These are phyloP conservation scores for Ulota crispa DNA, from an alignment of 225 moss, liverwort and hornwort genomes.

Conservation along the genomic window DNA sequence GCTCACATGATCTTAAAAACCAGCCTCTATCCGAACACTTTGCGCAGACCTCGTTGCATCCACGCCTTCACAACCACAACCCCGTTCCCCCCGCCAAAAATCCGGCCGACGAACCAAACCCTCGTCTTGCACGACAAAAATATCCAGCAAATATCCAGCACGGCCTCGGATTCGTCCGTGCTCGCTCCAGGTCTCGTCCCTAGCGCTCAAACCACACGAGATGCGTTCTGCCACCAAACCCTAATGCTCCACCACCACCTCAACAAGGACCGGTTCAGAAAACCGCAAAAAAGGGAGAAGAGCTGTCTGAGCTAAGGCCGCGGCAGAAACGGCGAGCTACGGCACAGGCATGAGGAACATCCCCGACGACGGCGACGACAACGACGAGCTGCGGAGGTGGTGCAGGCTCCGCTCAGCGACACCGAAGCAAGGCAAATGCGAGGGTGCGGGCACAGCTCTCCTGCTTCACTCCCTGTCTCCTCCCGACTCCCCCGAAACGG, in stretches of 20 bases:
- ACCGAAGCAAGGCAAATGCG: constrained; percentile 10
- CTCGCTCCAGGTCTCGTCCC: background rate
- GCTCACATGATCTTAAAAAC: constrained; percentile 38
- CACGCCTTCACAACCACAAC: constrained; percentile 25
- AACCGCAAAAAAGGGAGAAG: background rate
- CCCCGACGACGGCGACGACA: background rate
- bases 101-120: background rate
- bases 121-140: background rate
- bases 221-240: constrained; percentile 22
- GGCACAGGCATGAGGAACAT: constrained; percentile 5
- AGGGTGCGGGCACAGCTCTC: background rate
- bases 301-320: background rate
- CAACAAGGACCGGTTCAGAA: background rate
- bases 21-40: constrained; percentile 35
- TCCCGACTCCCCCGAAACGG: background rate
- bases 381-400: background rate
- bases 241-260: constrained; percentile 19
- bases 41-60: constrained; percentile 20
- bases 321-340: background rate
- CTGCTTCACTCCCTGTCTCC: constrained; percentile 12
- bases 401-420: constrained; percentile 8
- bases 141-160: no score
- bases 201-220: background rate
- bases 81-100: background rate
- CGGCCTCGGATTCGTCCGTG: background rate